Evolutionary conservation across 2,329 filamentous ascomycete species (phyloP).

Genomic region (Helotiales sp.): DNA sequence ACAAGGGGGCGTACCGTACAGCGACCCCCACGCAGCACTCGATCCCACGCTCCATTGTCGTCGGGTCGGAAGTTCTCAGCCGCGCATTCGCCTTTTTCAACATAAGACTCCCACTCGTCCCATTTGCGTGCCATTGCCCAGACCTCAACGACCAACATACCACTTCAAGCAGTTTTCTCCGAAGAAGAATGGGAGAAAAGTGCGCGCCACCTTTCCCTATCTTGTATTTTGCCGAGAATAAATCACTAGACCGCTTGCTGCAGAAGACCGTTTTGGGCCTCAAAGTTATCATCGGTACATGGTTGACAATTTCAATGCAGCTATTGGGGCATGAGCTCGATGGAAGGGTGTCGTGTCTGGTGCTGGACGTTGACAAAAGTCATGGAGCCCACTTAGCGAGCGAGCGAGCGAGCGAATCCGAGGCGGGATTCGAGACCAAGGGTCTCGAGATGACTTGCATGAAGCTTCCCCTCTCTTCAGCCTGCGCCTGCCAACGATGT

Average conservation of each 20-base stretch:
- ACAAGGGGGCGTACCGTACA: background rate
- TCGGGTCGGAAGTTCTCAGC: background rate
- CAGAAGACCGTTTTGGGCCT: background rate
- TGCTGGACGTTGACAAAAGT: background rate
- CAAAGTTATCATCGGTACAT: background rate
- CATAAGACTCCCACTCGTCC: background rate
- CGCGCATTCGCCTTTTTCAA: background rate
- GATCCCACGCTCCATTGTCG: background rate
- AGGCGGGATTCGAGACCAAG: background rate
- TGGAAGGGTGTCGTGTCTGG: too few relatives aligned
- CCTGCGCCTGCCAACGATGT: background rate
- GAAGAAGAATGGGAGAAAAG: background rate
- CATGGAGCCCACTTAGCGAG: background rate
- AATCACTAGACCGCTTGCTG: background rate
- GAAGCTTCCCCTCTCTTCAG: background rate
- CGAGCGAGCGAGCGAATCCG: background rate
- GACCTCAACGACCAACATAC: background rate
- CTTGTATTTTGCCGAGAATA: background rate
- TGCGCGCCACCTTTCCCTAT: background rate
- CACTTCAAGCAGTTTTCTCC: background rate
- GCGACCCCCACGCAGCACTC: constrained; percentile 4
- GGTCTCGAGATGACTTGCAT: background rate
- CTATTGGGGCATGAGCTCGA: background rate
- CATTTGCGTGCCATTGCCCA: background rate
- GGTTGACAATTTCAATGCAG: background rate